Base-by-base conservation (phyloP, 352 stramenopile species). In the Pythium apleroticum region DNA sequence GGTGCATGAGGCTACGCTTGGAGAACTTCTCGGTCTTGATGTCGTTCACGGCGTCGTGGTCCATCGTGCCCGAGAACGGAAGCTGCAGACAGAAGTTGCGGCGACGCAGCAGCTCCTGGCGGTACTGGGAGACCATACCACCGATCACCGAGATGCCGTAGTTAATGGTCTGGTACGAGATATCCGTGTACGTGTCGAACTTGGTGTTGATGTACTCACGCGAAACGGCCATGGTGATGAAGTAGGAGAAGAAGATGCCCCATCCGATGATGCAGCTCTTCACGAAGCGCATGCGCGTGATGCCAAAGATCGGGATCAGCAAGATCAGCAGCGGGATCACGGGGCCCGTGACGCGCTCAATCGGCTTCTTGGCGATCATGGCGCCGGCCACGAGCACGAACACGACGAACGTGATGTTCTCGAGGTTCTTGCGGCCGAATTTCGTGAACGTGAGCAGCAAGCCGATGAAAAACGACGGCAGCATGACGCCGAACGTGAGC, bases 81-180 rank as follows among this genome's bases (percentile, higher is more conserved):
- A 93, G 63, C 62, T 89, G 78, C 4, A 93, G 69, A 72, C 78
- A 88, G 59, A 90, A 93, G 46, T 93, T 93, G 20, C 84, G 80
- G 3, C 84, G 77, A 41, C 84, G 77, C 25, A 90, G 68, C 19
- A 93, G 69, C 57, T 93, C 84, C 54, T 91, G 82, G 30, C 84
- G 84, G 73, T 93, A 93, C 60, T 93, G 84, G 0, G 82, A 90
- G n/a, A 93, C 81, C 82, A 91, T 91, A 57, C 84, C 84, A 37
- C 80, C 82, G 65, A 93, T 91, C 14, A 88, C 76, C 4, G 72
- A 80, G 64, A 90, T 91, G 22, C 80, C 80, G 73, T 93, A 93
- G 73, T 93, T 93, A 56, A 91, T 89, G 0, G 79, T 80, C 65
- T 91, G 82, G 75, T 90, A 93, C 65, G 81, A 87, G 43, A 93